Conservation (phyloP, 148 eudicot genomes). For the Camellia japonica region DNA sequence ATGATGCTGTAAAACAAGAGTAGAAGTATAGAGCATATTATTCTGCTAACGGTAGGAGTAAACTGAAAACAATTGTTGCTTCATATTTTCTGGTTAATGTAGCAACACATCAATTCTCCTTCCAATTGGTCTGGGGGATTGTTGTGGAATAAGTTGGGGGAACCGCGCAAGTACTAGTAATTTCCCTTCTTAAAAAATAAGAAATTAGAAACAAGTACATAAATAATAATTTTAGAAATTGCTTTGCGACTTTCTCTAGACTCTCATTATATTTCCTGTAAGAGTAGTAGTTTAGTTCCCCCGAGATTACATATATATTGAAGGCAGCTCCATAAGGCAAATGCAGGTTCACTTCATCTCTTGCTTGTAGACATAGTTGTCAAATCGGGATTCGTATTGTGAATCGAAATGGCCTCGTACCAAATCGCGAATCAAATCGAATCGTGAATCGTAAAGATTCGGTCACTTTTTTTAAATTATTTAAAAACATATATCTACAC, state of each 20-base stretch:
- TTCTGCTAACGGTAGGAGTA: neutral
- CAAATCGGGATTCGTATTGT: too few species aligned
- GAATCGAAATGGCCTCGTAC: too few species aligned
- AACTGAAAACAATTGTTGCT: neutral
- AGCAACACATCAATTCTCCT: neutral
- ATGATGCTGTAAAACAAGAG: neutral
- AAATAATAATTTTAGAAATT: neutral
- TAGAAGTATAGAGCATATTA: constrained; percentile 1
- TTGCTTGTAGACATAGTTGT: neutral
- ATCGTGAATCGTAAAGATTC: too few species aligned
- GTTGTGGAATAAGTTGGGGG: neutral
- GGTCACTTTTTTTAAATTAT: too few species aligned
- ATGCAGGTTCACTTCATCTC: neutral
- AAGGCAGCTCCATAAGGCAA: neutral
- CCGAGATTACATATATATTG: neutral
- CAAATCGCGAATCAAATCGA: too few species aligned
- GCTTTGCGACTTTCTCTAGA: neutral
- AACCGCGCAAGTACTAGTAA: neutral
- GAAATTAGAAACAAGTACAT: neutral
- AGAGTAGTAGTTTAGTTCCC: neutral
- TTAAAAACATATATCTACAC: too few species aligned
- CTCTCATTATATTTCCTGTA: neutral
- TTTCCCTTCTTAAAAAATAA: neutral
- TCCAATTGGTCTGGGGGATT: neutral
- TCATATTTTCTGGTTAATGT: neutral